Evolutionary conservation across 2,329 filamentous ascomycete species (phyloP).

Genomic region (Gnomoniopsis sp.): DNA sequence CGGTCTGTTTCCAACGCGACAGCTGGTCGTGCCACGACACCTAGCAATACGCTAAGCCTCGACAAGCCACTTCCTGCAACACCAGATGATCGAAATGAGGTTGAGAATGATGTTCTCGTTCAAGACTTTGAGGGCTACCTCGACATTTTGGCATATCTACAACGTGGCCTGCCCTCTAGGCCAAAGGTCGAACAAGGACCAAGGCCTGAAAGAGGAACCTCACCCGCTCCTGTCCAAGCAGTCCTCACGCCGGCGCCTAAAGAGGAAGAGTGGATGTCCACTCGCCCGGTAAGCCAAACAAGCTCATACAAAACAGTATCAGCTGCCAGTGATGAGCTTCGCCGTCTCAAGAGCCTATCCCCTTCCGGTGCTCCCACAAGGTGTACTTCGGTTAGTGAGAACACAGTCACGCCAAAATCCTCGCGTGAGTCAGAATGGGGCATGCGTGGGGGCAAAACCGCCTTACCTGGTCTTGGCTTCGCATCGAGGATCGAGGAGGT

Average conservation of each 20-base stretch:
- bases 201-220: not conserved
- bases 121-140: slow-evolving; percentile 5
- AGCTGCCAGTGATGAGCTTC: slow-evolving; percentile 1
- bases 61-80: slow-evolving; percentile 5
- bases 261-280: slow-evolving; percentile 9
- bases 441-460: not conserved
- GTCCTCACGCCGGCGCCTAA: not conserved
- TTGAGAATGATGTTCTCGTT: not conserved
- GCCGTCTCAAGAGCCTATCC: not conserved
- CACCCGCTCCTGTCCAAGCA: not conserved
- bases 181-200: not conserved
- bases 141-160: slow-evolving; percentile 6
- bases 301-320: not conserved
- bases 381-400: not conserved
- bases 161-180: not conserved
- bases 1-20: not conserved
- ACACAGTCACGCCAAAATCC: slow-evolving; percentile 7
- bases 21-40: not conserved
- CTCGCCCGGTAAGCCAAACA: not conserved
- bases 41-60: not conserved
- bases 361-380: not conserved
- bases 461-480: not conserved
- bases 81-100: not conserved
- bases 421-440: slow-evolving; percentile 4
- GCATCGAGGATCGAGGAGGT: slow-evolving; percentile 8